Evolutionary conservation across 495 filamentous ascomycete genomes (phyloP).

Genomic region (Aspergillus heteromorphus): DNA sequence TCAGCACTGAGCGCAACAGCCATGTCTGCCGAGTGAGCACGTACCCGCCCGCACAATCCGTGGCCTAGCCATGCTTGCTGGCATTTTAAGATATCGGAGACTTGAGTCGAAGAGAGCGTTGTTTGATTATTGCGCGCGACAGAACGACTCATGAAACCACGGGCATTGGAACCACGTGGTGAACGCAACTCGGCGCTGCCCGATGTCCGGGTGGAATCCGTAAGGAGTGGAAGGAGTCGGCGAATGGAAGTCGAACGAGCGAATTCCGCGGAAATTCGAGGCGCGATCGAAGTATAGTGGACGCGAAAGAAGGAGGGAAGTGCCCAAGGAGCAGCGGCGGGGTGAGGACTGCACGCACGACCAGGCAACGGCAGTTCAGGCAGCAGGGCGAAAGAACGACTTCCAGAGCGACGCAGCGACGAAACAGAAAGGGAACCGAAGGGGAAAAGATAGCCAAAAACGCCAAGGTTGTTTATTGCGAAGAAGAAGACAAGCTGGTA

Average conservation of each 20-base stretch:
- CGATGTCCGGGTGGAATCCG: neutral
- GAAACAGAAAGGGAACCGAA: conserved; percentile 2
- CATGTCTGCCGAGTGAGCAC: conserved; percentile 22
- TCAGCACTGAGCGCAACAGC: neutral
- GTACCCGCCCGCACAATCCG: conserved; percentile 75
- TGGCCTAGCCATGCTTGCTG: conserved; percentile 61
- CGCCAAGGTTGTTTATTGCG: neutral
- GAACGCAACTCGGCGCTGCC: conserved; percentile 4
- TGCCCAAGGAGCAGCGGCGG: conserved; percentile 24
- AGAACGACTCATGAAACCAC: conserved; percentile 7
- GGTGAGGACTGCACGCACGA: conserved; percentile 20
- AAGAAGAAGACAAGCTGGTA: conserved; percentile 12
- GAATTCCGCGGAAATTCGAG: conserved; percentile 4
- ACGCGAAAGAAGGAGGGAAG: conserved; percentile 14
- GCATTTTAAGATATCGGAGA: conserved; percentile 5
- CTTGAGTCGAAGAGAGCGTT: conserved; percentile 8
- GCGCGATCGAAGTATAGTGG: conserved; percentile 6
- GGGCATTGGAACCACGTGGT: conserved; percentile 9
- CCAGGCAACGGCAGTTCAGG: conserved; percentile 8
- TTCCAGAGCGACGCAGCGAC: conserved; percentile 28
- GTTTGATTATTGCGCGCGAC: conserved; percentile 1
- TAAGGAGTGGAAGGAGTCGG: conserved; percentile 1
- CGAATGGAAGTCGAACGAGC: neutral
- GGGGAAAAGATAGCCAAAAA: conserved; percentile 15
- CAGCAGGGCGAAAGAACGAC: conserved; percentile 21